Conservation (phyloP, 768 basidiomycete genomes). For the Rhizopogon salebrosus region DNA sequence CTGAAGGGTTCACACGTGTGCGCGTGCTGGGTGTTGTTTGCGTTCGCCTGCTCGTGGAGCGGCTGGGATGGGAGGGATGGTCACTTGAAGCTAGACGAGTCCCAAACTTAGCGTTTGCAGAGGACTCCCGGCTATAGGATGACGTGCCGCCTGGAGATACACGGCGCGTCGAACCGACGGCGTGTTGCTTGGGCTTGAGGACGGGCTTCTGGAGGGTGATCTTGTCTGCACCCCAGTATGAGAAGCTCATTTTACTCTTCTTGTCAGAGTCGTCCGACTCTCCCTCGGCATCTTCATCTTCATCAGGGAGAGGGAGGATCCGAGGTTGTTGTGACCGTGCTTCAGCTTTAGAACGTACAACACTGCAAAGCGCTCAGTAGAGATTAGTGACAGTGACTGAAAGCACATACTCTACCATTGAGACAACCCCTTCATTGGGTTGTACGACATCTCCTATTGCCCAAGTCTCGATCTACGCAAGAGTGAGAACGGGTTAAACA, state of each 20-base stretch:
- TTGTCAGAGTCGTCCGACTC: slow-evolving; percentile 85
- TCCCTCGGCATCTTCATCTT: slow-evolving; percentile 45
- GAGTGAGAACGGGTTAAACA: not conserved
- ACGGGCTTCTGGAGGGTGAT: slow-evolving; percentile 80
- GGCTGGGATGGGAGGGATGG: slow-evolving; percentile 31
- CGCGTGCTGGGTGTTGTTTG: slow-evolving; percentile 37
- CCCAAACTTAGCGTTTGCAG: slow-evolving; percentile 92
- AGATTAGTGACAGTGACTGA: slow-evolving; percentile 5
- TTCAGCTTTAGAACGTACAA: slow-evolving; percentile 65
- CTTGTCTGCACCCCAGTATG: slow-evolving; percentile 91
- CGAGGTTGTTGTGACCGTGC: slow-evolving; percentile 58
- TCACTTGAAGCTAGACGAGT: slow-evolving; percentile 71
- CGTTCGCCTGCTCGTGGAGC: slow-evolving; percentile 64
- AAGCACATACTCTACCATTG: slow-evolving; percentile 82
- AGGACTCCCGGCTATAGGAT: slow-evolving; percentile 74
- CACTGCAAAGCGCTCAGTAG: slow-evolving; percentile 34
- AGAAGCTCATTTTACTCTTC: slow-evolving; percentile 93
- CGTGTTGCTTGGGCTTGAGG: slow-evolving; percentile 40
- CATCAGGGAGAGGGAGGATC: slow-evolving; percentile 65
- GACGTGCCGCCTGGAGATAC: slow-evolving; percentile 40
- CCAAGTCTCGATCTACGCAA: slow-evolving; percentile 77
- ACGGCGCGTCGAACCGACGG: slow-evolving; percentile 31
- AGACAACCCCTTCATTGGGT: slow-evolving; percentile 74
- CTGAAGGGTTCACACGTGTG: slow-evolving; percentile 45
- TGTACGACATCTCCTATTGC: slow-evolving; percentile 72